A percentile compares a stretch with the other conserved stretches of the same genome.
These are phyloP conservation scores for Pythium aristosporum DNA, from an alignment of 352 stramenopile genomes.

Conservation along the genomic window DNA sequence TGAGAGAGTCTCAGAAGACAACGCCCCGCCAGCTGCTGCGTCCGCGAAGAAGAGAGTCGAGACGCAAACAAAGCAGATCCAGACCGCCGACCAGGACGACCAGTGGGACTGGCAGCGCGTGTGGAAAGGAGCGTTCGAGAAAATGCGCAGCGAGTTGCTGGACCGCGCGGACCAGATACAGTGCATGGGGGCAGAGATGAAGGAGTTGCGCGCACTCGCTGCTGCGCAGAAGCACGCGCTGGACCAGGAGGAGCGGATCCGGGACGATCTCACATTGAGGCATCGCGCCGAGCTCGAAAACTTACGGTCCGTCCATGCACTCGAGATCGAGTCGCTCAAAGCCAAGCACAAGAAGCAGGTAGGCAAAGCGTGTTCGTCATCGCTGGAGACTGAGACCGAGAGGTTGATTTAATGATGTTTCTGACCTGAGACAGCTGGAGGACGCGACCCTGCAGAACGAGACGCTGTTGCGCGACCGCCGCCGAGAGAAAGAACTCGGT, in stretches of 20 bases:
- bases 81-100: constrained; percentile 60
- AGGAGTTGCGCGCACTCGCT: constrained; percentile 49
- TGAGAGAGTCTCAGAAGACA: not conserved
- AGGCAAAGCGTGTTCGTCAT: not conserved
- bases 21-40: not conserved
- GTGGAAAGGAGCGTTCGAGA: constrained; percentile 72
- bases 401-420: not conserved
- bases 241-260: constrained; percentile 32
- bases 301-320: constrained; percentile 39
- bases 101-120: constrained; percentile 71
- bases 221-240: constrained; percentile 42
- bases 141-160: constrained; percentile 45
- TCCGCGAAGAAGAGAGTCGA: constrained; percentile 14
- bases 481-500: constrained; percentile 28
- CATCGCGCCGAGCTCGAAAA: constrained; percentile 51
- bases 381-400: not conserved
- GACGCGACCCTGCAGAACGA: constrained; percentile 49
- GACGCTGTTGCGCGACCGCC: constrained; percentile 33
- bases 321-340: constrained; percentile 54
- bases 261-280: constrained; percentile 33
- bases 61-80: constrained; percentile 46
- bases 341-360: constrained; percentile 52
- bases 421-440: constrained; percentile 15
- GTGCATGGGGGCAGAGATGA: constrained; percentile 41
- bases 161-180: constrained; percentile 33